Conservation (phyloP, 2,329 filamentous ascomycete species). For the Tolypocladium sp. region DNA sequence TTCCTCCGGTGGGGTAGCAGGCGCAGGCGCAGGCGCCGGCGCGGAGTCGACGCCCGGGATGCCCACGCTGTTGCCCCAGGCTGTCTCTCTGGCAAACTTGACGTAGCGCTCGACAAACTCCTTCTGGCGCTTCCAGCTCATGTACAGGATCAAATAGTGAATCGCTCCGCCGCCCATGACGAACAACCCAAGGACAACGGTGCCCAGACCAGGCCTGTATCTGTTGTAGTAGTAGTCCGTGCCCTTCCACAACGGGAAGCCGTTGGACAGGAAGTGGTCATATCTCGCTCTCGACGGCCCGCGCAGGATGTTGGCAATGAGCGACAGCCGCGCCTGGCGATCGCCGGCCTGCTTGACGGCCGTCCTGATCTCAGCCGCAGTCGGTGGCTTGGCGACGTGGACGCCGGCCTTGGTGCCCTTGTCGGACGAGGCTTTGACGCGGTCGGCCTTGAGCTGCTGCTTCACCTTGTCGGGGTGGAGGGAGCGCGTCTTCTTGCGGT, state of each 20-base stretch:
- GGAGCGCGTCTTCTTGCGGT: slow-evolving; percentile 74
- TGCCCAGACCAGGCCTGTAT: slow-evolving; percentile 82
- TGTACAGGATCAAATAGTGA: slow-evolving; percentile 78
- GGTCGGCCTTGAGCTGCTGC: slow-evolving; percentile 68
- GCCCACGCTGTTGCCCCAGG: slow-evolving; percentile 76
- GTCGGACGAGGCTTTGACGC: slow-evolving; percentile 41
- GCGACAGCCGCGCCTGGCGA: slow-evolving; percentile 72
- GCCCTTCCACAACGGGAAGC: slow-evolving; percentile 93
- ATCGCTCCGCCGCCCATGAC: slow-evolving; percentile 72
- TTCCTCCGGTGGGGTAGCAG: slow-evolving; percentile 36
- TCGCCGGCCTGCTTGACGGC: slow-evolving; percentile 75
- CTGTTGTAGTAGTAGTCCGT: slow-evolving; percentile 97
- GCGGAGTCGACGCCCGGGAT: slow-evolving; percentile 56
- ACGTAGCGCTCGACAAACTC: slow-evolving; percentile 92
- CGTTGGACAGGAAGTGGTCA: slow-evolving; percentile 86
- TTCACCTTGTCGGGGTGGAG: slow-evolving; percentile 95
- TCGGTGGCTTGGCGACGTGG: slow-evolving; percentile 61
- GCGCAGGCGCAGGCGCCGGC: slow-evolving; percentile 31
- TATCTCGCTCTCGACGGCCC: slow-evolving; percentile 77
- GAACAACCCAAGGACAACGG: slow-evolving; percentile 74
- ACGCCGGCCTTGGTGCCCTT: slow-evolving; percentile 49
- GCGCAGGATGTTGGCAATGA: slow-evolving; percentile 79
- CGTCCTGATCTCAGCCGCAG: slow-evolving; percentile 64
- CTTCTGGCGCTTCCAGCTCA: slow-evolving; percentile 81
- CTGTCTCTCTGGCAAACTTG: slow-evolving; percentile 74